These are phyloP conservation scores for Apocynum venetum DNA, from an alignment of 257 asterid species.

Conservation along the genomic window DNA sequence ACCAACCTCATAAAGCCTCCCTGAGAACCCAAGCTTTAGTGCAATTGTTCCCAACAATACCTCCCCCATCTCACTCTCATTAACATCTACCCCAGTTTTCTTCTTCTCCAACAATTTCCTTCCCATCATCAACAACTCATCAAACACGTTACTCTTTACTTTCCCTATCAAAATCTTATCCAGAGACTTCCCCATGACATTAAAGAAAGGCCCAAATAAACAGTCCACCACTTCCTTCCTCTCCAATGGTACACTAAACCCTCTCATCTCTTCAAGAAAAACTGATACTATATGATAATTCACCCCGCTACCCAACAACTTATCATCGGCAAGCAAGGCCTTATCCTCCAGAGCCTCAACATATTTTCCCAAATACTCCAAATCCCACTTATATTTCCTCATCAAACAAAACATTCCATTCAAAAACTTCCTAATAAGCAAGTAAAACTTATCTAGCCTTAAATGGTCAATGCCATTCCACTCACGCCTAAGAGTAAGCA, in stretches of 20 bases:
- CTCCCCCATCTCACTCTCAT: slow-evolving; percentile 43
- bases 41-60: slow-evolving; percentile 57
- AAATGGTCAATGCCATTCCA: slow-evolving; percentile 90
- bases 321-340: slow-evolving; percentile 67
- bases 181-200: slow-evolving; percentile 40
- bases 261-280: slow-evolving; percentile 75
- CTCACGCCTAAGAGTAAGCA: slow-evolving; percentile 72
- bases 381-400: slow-evolving; percentile 60
- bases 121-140: slow-evolving; percentile 56
- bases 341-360: slow-evolving; percentile 48
- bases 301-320: slow-evolving; percentile 77
- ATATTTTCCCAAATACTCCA: slow-evolving; percentile 44
- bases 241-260: slow-evolving; percentile 47
- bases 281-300: slow-evolving; percentile 79
- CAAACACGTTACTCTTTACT: slow-evolving; percentile 70
- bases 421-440: slow-evolving; percentile 68
- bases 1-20: slow-evolving; percentile 57
- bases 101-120: slow-evolving; percentile 43
- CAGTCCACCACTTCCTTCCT: slow-evolving; percentile 50
- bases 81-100: slow-evolving; percentile 36
- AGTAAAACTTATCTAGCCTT: slow-evolving; percentile 86
- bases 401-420: slow-evolving; percentile 52
- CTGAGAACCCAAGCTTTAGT: slow-evolving; percentile 61
- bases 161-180: slow-evolving; percentile 80
- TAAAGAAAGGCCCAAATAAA: slow-evolving; percentile 60